Conservation (phyloP, 2,329 filamentous ascomycete genomes). For the Aspergillus oerlinghausenensis region DNA sequence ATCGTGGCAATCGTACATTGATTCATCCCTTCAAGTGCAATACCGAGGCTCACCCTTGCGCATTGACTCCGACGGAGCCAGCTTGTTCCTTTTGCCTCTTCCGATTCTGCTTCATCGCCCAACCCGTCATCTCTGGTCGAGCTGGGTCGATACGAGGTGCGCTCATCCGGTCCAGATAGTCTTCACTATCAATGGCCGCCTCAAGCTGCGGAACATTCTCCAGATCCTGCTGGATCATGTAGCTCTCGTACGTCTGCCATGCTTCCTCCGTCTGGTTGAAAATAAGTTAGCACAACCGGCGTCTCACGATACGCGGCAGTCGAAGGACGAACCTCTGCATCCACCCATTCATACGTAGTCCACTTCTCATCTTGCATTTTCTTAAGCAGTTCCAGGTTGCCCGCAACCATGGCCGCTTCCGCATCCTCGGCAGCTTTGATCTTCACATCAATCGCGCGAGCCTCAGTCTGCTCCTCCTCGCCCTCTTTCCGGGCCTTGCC, state of each 20-base stretch:
- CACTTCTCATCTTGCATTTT: slow-evolving; percentile 77
- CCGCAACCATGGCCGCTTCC: slow-evolving; percentile 57
- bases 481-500: slow-evolving; percentile 35
- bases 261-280: slow-evolving; percentile 55
- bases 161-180: slow-evolving; percentile 62
- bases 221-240: slow-evolving; percentile 55
- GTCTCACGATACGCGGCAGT: background rate
- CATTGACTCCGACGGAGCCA: slow-evolving; percentile 16
- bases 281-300: slow-evolving; percentile 8
- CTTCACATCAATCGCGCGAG: slow-evolving; percentile 79
- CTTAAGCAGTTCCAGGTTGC: slow-evolving; percentile 73
- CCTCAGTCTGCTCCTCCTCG: slow-evolving; percentile 50
- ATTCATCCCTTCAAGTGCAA: slow-evolving; percentile 7
- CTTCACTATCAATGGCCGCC: slow-evolving; percentile 52
- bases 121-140: slow-evolving; percentile 39
- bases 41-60: slow-evolving; percentile 5
- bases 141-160: slow-evolving; percentile 47
- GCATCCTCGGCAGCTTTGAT: slow-evolving; percentile 72
- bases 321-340: slow-evolving; percentile 58
- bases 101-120: slow-evolving; percentile 42
- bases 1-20: background rate
- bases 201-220: slow-evolving; percentile 46
- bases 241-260: slow-evolving; percentile 71
- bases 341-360: slow-evolving; percentile 72
- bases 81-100: slow-evolving; percentile 27